Percentiles rank a stretch among this genome's conserved stretches.
phyloP scores from a whole-genome alignment of 805 yeast genomes.

The Komagataella kurtzmanii region DNA sequence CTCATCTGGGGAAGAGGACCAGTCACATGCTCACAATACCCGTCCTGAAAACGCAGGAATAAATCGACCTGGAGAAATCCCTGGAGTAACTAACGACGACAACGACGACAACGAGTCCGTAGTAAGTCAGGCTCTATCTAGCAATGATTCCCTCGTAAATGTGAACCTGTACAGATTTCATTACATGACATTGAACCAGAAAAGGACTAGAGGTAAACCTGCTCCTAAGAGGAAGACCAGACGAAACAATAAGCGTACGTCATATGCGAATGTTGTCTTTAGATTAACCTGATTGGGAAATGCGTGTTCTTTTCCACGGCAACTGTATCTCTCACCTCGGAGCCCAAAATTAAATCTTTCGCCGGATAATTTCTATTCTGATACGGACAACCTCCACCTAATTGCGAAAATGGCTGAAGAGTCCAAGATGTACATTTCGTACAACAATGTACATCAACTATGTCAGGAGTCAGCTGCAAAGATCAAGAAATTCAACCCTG shows the following conservation, averaged over 20 bases:
- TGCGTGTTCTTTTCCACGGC: not conserved
- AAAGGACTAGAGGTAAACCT: not conserved
- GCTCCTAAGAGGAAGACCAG: not conserved
- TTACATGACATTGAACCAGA: not conserved
- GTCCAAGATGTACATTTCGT: conserved; percentile 58
- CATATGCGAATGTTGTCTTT: not conserved
- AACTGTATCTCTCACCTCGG: not conserved
- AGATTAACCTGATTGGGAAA: not conserved
- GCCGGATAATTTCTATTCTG: not conserved
- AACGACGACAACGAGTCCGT: not conserved
- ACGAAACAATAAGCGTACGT: not conserved
- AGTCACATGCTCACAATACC: not conserved
- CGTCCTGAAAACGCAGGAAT: not conserved
- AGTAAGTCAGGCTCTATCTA: not conserved
- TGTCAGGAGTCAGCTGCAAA: conserved; percentile 35
- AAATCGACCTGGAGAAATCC: not conserved
- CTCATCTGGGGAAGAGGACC: not conserved
- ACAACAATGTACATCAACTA: conserved; percentile 64
- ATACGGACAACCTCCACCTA: no score
- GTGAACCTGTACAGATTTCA: not conserved
- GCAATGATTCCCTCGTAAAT: not conserved
- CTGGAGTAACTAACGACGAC: not conserved
- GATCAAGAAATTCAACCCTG: conserved; percentile 66
- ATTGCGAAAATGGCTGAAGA: conserved; percentile 9
- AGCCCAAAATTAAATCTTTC: not conserved